Base-by-base conservation (phyloP, 2,329 filamentous ascomycete species). In the Microcera coccophila region DNA sequence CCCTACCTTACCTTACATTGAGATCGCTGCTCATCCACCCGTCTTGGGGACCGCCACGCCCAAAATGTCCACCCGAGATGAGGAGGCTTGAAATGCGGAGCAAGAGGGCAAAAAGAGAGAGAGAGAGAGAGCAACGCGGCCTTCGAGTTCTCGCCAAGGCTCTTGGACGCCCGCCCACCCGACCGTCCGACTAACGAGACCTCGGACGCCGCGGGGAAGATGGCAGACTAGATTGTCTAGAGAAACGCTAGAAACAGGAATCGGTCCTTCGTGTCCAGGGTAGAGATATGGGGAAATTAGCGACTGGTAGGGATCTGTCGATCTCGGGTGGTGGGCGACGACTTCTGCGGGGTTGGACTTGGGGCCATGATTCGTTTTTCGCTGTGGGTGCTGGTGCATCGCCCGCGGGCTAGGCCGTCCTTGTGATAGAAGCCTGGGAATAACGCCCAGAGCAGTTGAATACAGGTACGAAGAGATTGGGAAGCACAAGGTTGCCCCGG, bases 131-230 rank as follows among this genome's bases (percentile, higher is more conserved):
- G 15, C 15, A 21, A 22, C 20, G n/a, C 11, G 17, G 19, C 17
- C 34, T n/a, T n/a, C 17, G n/a, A 4, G 9, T 38, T 28, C n/a
- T 28, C 36, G 36, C 36, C 36, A 38, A 38, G 36, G 36, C 36
- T 16, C 21, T 12, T 18, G 36, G 16, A 39, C 32, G 26, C 42
- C 33, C 41, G n/a, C 54, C 54, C 53, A 28, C 50, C 54, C 47
- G 43, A 45, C 50, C 55, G 43, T 52, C 51, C 47, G 37, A 12
- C 19, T 37, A 43, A 48, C 51, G 48, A 52, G 43, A 48, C 33
- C 32, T 18, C 18, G 24, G 37, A 35, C 42, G 31, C 26, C 36
- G 22, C 22, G 11, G 14, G 35, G 33, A 14, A 21, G 32, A 44
- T 16, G 34, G 36, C 26, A n/a, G n/a, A n/a, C n/a, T n/a, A n/a